Evolutionary conservation across 257 asterid genomes (phyloP), one percentile per base, ranked within the genome.

Genomic region (Avicennia marina): DNA sequence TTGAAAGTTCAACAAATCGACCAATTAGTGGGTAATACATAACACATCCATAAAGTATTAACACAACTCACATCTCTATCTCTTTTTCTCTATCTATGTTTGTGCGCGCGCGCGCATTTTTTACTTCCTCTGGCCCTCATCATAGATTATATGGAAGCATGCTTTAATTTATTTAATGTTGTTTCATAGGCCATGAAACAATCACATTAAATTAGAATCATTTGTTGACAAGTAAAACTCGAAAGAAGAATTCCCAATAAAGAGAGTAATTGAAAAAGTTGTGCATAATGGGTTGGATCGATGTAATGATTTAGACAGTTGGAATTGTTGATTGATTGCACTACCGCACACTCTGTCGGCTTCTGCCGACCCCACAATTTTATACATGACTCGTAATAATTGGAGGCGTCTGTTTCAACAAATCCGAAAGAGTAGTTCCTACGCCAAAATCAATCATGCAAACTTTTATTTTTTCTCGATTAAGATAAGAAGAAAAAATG

Each of bases 351-450:
- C 26, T 65, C 60, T 59, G 76, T 71, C 68, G 11, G 52, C 4
- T 64, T 64, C 45, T 44, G 64, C 48, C 0, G 48, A 17, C 41
- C 19, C 55, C 17, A n/a, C 26, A 45, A 38, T 58, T 36, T n/a
- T n/a, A n/a, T 36, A 29, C 46, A 48, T 34, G 16, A 3, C 32
- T 63, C 29, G 6, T 43, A 66, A 66, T 72, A 55, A 72, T 65
- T 72, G 72, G 8, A 55, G n/a, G n/a, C n/a, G 17, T 61, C 46
- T 60, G 52, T 38, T 34, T 55, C 53, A 62, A 60, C 72, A 56
- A 11, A 72, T 66, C 77, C 72, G 5, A 50, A 72, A 66, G 58
- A 71, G 62, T 65, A 36, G 43, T 25, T 64, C 58, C 61, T 38
- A 32, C 52, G 64, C 57, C 58, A 40, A 36, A 60, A 64, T 60